Evolutionary conservation across 2,329 filamentous ascomycete species (phyloP).

Genomic region (Pseudovirgaria hyperparasitica): DNA sequence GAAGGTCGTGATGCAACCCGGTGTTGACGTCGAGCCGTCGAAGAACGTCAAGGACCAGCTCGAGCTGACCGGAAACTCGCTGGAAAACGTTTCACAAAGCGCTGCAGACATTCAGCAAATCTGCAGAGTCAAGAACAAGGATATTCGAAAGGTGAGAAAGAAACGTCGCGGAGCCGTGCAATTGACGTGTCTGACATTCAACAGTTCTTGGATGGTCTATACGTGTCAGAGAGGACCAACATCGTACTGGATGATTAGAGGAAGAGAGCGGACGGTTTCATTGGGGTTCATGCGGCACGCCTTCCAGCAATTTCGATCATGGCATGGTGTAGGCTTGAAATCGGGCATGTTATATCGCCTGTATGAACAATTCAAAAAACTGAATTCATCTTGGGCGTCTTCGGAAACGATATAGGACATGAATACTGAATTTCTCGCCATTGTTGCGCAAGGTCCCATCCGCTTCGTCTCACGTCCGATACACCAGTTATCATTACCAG

Average conservation of each 20-base stretch:
- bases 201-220: constrained; percentile 98
- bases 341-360: no score
- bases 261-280: constrained; percentile 5
- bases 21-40: constrained; percentile 83
- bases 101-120: constrained; percentile 99
- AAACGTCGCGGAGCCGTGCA: neutral
- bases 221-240: constrained; percentile 98
- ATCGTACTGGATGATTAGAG: constrained; percentile 51
- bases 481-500: no score
- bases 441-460: no score
- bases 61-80: constrained; percentile 79
- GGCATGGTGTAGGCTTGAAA: no score
- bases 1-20: constrained; percentile 74
- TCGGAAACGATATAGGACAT: no score
- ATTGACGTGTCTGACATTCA: constrained; percentile 2
- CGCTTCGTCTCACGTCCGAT: no score
- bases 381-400: no score
- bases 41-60: constrained; percentile 97
- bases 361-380: no score
- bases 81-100: constrained; percentile 95
- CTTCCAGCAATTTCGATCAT: constrained; percentile 6
- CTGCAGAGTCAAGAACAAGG: constrained; percentile 99
- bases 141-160: constrained; percentile 87
- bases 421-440: no score
- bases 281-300: constrained; percentile 4